These are phyloP conservation scores for Aspergillus sp. DNA, from an alignment of 2,329 filamentous ascomycete genomes.

Conservation along the genomic window DNA sequence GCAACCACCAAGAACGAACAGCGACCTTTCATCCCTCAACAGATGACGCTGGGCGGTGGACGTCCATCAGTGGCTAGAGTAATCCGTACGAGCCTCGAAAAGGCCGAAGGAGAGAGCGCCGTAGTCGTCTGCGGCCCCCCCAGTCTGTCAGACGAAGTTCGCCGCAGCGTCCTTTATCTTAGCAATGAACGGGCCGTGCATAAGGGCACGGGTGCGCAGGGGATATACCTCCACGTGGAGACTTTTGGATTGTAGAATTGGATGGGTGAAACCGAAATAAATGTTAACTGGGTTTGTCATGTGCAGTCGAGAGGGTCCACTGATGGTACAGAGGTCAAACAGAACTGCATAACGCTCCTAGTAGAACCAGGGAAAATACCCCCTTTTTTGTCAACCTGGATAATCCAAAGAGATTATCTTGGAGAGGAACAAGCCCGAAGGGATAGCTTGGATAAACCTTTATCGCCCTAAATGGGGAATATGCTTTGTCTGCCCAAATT, in stretches of 20 bases:
- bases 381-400: no score
- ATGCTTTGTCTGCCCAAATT: no score
- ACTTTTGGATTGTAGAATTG: constrained; percentile 49
- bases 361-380: no score
- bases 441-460: no score
- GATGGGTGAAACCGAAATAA: not conserved
- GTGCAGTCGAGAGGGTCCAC: no score
- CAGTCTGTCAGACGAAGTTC: constrained; percentile 55
- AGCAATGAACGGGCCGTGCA: constrained; percentile 67
- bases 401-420: no score
- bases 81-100: constrained; percentile 57
- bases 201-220: constrained; percentile 66
- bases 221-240: constrained; percentile 61
- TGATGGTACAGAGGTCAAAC: no score
- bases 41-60: constrained; percentile 44
- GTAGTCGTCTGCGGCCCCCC: constrained; percentile 63
- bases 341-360: no score
- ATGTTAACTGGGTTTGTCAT: no score
- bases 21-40: not conserved
- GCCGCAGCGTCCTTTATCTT: constrained; percentile 54
- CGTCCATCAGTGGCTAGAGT: constrained; percentile 54
- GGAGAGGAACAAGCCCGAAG: no score
- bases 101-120: constrained; percentile 61
- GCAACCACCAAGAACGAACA: not conserved
- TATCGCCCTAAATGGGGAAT: no score